phyloP scores from a whole-genome alignment of 768 basidiomycete genomes.

The Xerocomellus amylosporus region DNA sequence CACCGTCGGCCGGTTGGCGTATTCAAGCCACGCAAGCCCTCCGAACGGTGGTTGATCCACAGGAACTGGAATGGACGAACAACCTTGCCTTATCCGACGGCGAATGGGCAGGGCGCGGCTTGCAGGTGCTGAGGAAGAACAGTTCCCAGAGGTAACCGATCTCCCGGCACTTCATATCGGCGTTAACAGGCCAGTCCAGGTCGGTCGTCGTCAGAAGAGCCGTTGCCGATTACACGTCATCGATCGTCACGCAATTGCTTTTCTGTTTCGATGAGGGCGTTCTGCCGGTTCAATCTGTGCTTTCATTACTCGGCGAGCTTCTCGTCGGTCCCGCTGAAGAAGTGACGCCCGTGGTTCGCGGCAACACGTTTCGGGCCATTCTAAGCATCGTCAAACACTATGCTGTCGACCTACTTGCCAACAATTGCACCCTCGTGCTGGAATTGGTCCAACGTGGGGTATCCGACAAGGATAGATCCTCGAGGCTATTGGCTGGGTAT shows the following conservation, averaged over 20 bases:
- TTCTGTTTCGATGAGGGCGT: conserved; percentile 3
- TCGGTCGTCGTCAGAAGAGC: conserved; percentile 17
- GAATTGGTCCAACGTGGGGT: conserved; percentile 49
- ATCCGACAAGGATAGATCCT: conserved; percentile 52
- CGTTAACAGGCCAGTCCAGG: conserved; percentile 13
- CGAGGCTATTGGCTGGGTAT: conserved; percentile 70
- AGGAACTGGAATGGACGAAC: conserved; percentile 54
- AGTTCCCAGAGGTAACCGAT: conserved; percentile 41
- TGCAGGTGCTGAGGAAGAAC: conserved; percentile 43
- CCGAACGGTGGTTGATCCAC: conserved; percentile 43
- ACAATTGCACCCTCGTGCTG: conserved; percentile 31
- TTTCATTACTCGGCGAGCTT: conserved; percentile 32
- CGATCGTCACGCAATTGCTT: conserved; percentile 11
- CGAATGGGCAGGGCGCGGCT: conserved; percentile 41
- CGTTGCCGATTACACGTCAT: conserved; percentile 23
- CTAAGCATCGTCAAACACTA: conserved; percentile 44
- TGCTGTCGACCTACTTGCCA: conserved; percentile 25
- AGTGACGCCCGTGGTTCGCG: conserved; percentile 46
- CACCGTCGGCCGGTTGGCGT: conserved; percentile 18
- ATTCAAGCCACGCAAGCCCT: conserved; percentile 28
- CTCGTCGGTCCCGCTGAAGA: conserved; percentile 48
- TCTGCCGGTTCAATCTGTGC: conserved; percentile 33
- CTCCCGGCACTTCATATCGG: background rate
- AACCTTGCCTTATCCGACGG: conserved; percentile 42
- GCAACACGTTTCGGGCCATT: conserved; percentile 42